Evolutionary conservation across 2,329 filamentous ascomycete genomes (phyloP).

Genomic region (Alternaria novae-zelandiae): DNA sequence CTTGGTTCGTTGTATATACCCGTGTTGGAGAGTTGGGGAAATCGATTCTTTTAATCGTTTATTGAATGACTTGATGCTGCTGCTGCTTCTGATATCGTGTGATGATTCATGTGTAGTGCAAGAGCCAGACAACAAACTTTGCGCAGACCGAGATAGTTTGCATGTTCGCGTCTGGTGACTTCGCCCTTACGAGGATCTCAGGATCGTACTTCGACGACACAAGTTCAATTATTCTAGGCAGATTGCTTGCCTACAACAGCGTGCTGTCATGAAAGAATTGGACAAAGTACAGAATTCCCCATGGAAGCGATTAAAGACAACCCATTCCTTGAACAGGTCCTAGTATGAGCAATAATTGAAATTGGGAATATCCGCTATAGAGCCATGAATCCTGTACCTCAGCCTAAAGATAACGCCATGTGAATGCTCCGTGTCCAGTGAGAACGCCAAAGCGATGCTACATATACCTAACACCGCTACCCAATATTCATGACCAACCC

Average conservation of each 20-base stretch:
- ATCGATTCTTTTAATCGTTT: background rate
- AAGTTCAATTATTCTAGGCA: too few species aligned
- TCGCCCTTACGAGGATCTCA: too few species aligned
- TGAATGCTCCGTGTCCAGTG: background rate
- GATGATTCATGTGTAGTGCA: background rate
- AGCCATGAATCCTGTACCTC: background rate
- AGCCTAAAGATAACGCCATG: background rate
- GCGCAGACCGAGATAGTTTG: too few species aligned
- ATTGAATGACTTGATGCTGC: background rate
- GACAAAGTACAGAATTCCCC: too few species aligned
- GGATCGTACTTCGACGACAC: too few species aligned
- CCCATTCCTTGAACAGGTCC: too few species aligned
- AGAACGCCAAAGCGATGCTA: background rate
- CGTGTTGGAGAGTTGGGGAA: background rate
- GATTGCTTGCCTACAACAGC: too few species aligned
- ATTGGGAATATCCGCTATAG: background rate
- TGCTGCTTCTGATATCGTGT: background rate
- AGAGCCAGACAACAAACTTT: too few species aligned
- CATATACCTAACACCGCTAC: background rate
- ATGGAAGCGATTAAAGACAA: too few species aligned
- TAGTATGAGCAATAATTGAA: background rate
- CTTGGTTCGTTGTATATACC: constrained; percentile 1
- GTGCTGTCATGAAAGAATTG: too few species aligned
- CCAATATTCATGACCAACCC: background rate
- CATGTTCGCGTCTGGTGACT: too few species aligned